Base-by-base conservation (phyloP, 192 early-diverging fungal species). In the Backusella tarrabulga region DNA sequence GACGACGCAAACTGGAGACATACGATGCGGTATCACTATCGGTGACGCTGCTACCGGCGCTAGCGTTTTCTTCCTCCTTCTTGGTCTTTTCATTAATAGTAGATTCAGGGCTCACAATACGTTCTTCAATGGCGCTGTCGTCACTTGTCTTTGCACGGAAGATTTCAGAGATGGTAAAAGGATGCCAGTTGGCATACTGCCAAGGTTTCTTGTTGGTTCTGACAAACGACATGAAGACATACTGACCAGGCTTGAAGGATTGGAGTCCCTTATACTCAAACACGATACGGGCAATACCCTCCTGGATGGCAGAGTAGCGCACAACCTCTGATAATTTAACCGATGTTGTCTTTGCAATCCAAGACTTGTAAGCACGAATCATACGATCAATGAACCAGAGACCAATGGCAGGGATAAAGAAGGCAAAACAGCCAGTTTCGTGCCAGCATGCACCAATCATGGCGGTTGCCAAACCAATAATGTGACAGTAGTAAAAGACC, bases 401-500 rank as follows among this genome's bases (percentile, higher is more conserved):
- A 17, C 66, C 17, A 7, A 84, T 36, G 1, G 67, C 74, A 23
- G 76, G 67, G 38, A 41, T 68, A 40, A 81, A 77, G 67, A 79
- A 86, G 1, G 52, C 1, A 8, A 80, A 67, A 32, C 84, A 82
- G 3, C 36, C 38, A 2, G 40, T 44, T 50, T 84, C 78, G 34
- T 86, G 85, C 26, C 72, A 72, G 44, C 72, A 72, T 54, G 78
- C 76, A 56, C 77, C 76, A 15, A 73, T 72, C 2, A 84, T 41
- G 34, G 76, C 72, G 14, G 80, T 44, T 0, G 84, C n/a, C 40
- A 86, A 79, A 11, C 79, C 82, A 54, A 76, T 67, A 38, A 86
- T 75, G 42, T 86, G 85, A 36, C 73, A 75, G 68, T 79, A 81
- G 14, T 82, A 86, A 74, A 86, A 86, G 0, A 80, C 23, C 68